A percentile compares a stretch with the other conserved stretches of the same genome.
Evolutionary conservation across 2,329 filamentous ascomycete species (phyloP).

Genomic region (Fusarium camptoceras): DNA sequence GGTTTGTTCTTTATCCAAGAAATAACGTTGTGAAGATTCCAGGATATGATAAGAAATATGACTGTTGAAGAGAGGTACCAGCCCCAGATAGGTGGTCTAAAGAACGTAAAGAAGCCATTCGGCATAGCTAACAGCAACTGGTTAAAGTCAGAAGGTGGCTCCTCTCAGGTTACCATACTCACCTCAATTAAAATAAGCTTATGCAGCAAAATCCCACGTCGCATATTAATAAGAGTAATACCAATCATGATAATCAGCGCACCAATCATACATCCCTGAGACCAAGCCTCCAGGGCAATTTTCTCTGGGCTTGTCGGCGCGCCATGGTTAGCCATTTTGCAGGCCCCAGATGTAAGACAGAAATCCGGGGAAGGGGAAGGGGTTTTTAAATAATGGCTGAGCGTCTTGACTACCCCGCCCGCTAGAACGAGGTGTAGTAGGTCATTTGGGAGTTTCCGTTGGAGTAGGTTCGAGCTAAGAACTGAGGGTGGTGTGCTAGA

Average conservation of each 20-base stretch:
- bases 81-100: slow-evolving; percentile 62
- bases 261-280: slow-evolving; percentile 62
- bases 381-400: background rate
- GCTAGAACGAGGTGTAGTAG: background rate
- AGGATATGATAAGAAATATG: slow-evolving; percentile 71
- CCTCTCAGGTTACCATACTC: background rate
- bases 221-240: slow-evolving; percentile 63
- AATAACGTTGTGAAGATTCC: slow-evolving; percentile 74
- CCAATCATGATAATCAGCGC: slow-evolving; percentile 61
- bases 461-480: background rate
- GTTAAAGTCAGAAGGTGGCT: background rate
- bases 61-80: slow-evolving; percentile 73
- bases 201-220: slow-evolving; percentile 58
- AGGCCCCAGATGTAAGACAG: background rate
- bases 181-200: slow-evolving; percentile 64
- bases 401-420: background rate
- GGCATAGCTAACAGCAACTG: slow-evolving; percentile 67
- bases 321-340: slow-evolving; percentile 5
- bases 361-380: no score
- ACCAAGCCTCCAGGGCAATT: slow-evolving; percentile 59
- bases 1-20: slow-evolving; percentile 75
- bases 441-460: background rate
- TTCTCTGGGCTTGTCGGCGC: slow-evolving; percentile 22
- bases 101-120: slow-evolving; percentile 71
- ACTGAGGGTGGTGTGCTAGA: background rate